Percentiles rank a stretch among this genome's conserved stretches.
phyloP scores from a whole-genome alignment of 2,329 filamentous ascomycete species.

The Zasmidium angulare region DNA sequence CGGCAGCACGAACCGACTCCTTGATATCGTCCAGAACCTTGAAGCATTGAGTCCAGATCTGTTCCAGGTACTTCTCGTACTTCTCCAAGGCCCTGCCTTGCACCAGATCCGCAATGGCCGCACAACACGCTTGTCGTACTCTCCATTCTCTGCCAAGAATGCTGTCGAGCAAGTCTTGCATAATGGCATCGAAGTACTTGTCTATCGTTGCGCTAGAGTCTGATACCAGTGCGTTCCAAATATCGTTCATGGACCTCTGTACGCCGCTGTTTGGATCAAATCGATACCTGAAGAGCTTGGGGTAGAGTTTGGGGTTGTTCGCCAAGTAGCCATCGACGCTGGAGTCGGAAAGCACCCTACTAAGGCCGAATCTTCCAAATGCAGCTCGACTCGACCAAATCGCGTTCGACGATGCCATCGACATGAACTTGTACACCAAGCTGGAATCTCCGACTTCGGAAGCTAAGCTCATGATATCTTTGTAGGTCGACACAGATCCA shows the following conservation, averaged over 20 bases:
- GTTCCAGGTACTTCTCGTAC: constrained; percentile 80
- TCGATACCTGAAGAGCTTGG: constrained; percentile 89
- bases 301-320: constrained; percentile 89
- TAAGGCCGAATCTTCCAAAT: constrained; percentile 90
- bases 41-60: constrained; percentile 83
- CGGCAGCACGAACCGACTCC: constrained; percentile 77
- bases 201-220: constrained; percentile 76
- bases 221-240: constrained; percentile 95
- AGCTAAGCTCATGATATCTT: constrained; percentile 93
- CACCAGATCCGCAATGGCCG: constrained; percentile 82
- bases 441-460: constrained; percentile 94
- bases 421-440: constrained; percentile 98
- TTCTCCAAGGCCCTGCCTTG: constrained; percentile 67
- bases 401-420: constrained; percentile 88
- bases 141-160: constrained; percentile 92
- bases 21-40: constrained; percentile 97
- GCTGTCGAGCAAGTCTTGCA: constrained; percentile 80
- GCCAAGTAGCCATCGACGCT: constrained; percentile 64
- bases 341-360: constrained; percentile 86
- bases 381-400: constrained; percentile 97
- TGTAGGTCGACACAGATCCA: constrained; percentile 91
- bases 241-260: constrained; percentile 92
- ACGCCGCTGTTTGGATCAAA: constrained; percentile 96
- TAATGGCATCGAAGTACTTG: constrained; percentile 81
- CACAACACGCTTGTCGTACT: constrained; percentile 86